Conservation (phyloP, 208 protist species). For the Spongospora subterranea region DNA sequence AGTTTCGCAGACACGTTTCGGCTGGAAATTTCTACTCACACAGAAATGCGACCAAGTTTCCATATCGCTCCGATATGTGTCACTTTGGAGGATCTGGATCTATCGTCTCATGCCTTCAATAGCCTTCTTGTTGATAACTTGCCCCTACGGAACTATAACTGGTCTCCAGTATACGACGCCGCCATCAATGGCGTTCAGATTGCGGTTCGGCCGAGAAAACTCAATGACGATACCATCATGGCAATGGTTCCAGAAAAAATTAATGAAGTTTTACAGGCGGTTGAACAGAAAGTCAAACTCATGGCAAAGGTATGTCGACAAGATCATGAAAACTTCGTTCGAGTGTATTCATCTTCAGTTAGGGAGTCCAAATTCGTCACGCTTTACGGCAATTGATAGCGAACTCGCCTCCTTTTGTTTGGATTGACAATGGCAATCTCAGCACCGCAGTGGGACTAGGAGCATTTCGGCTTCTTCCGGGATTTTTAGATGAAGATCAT, state of each 20-base stretch:
- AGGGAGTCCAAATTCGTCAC: not conserved
- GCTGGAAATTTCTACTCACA: not conserved
- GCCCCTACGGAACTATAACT: not conserved
- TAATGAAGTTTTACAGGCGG: not conserved
- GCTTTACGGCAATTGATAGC: not conserved
- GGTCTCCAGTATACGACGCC: not conserved
- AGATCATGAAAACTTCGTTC: not conserved
- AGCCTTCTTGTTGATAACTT: not conserved
- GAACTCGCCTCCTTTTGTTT: not conserved
- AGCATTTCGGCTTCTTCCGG: not conserved
- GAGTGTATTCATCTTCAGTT: not conserved
- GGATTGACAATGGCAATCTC: not conserved
- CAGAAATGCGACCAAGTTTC: conserved; percentile 1
- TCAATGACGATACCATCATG: not conserved
- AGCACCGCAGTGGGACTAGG: not conserved
- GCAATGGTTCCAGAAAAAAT: not conserved
- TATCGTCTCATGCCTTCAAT: not conserved
- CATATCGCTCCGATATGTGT: not conserved
- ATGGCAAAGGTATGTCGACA: not conserved
- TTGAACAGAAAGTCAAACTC: not conserved
- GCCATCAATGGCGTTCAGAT: not conserved
- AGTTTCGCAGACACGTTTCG: not conserved
- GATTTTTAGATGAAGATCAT: not conserved
- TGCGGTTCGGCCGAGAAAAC: not conserved
- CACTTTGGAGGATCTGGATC: not conserved